Base-by-base conservation (phyloP, 768 basidiomycete genomes). In the Lactarius sp. region DNA sequence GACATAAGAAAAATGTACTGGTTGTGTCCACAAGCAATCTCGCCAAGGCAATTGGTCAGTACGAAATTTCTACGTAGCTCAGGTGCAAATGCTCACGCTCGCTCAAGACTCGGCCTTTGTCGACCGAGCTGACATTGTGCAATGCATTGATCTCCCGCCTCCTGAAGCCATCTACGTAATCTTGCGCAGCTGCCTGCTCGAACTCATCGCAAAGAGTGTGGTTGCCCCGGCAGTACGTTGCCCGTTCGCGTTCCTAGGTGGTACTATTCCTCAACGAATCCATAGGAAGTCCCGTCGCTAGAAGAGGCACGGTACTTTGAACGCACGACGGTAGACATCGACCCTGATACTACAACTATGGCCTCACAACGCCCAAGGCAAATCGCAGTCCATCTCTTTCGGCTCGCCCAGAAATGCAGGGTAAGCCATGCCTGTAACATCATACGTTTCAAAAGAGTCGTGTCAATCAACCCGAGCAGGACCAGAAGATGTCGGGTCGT, bases 21-120 rank as follows among this genome's bases (percentile, higher is more conserved):
- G 88, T 99, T 27, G 90, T 99, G 87, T 87, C 97, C 6, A 99
- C 97, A 0, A 96, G 94, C 60, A 99, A 98, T 75, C 83, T 99
- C 6, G 86, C 88, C 0, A 89, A 92, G 70, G 94, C 97, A 0
- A 99, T 99, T 60, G 95, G 94, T 94, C 65, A 57, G 80, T 68
- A 27, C 2, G 5, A 42, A 51, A 3, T 34, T 27, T 52, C 16
- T 51, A 20, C 8, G 9, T 36, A 10, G 55, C 56, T 41, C 42
- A 41, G 31, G 36, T 41, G 54, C 33, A 39, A 31, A 37, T 18
- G 44, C 51, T 68, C 49, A 65, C 46, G 36, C 47, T 8, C 33
- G 22, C n/a, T 39, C 42, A 68, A 98, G 96, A 99, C 70, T 86
- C 85, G 55, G 97, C 96, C 4, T 98, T 98, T 72, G 86, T 98